Conservation (phyloP, 306 rosid genomes). For the Malus sieversii region DNA sequence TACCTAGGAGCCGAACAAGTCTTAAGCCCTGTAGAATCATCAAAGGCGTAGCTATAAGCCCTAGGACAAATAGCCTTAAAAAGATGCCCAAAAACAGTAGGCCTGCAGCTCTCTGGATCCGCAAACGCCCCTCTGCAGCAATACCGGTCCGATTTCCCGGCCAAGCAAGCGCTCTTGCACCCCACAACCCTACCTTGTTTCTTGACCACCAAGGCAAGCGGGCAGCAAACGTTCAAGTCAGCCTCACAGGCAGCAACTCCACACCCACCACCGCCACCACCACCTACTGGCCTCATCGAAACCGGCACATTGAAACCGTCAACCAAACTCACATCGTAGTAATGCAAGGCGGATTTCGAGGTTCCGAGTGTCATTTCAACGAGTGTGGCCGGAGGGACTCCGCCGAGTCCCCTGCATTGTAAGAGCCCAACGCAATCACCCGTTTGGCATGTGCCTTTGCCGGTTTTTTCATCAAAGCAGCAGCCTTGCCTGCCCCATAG, state of each 20-base stretch:
- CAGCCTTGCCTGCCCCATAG: slow-evolving; percentile 78
- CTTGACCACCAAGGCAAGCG: slow-evolving; percentile 40
- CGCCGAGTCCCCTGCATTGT: slow-evolving; percentile 49
- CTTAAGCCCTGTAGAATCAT: slow-evolving; percentile 50
- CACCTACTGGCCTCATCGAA: slow-evolving; percentile 35
- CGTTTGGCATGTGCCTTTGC: slow-evolving; percentile 46
- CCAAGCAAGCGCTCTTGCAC: slow-evolving; percentile 76
- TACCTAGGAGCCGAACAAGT: slow-evolving; percentile 46
- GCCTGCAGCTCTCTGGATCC: slow-evolving; percentile 38
- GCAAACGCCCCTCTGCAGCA: slow-evolving; percentile 62
- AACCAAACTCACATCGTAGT: slow-evolving; percentile 64
- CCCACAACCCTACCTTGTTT: slow-evolving; percentile 51
- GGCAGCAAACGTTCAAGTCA: slow-evolving; percentile 50
- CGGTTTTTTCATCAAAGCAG: slow-evolving; percentile 32
- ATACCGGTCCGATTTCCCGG: slow-evolving; percentile 43
- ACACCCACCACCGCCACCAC: slow-evolving; percentile 23
- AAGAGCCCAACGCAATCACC: slow-evolving; percentile 61
- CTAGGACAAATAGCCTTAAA: slow-evolving; percentile 54
- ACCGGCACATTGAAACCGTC: slow-evolving; percentile 67
- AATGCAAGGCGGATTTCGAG: slow-evolving; percentile 39
- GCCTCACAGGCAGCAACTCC: slow-evolving; percentile 53
- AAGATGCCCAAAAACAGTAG: slow-evolving; percentile 36
- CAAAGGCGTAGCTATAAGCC: slow-evolving; percentile 65
- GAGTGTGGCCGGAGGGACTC: slow-evolving; percentile 60
- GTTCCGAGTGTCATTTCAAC: slow-evolving; percentile 66